A percentile compares a stretch with the other conserved stretches of the same genome.
Conservation (phyloP, 805 yeast genomes). For the Saccharomycopsis fodiens region DNA sequence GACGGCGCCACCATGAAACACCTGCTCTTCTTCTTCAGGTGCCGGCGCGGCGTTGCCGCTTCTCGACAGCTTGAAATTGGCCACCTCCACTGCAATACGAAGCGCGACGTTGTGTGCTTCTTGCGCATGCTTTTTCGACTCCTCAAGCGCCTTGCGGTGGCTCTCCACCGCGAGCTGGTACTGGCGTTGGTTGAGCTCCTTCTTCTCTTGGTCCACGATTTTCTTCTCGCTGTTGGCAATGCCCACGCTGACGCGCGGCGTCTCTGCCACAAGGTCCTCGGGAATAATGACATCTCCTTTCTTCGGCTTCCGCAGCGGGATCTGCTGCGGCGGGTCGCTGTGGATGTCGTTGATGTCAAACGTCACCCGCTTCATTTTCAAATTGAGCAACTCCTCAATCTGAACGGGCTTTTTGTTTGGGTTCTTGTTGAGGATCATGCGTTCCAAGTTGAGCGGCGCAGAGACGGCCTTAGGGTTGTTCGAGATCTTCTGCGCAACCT, state of each 20-base stretch:
- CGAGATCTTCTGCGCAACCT: slow-evolving; percentile 18
- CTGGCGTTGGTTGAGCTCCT: slow-evolving; percentile 37
- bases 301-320: slow-evolving; percentile 79
- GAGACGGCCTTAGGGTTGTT: slow-evolving; percentile 8
- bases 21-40: slow-evolving; percentile 13
- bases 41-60: slow-evolving; percentile 22
- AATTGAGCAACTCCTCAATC: slow-evolving; percentile 25
- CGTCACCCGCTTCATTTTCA: slow-evolving; percentile 53
- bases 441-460: slow-evolving; percentile 19
- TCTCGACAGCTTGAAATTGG: slow-evolving; percentile 31
- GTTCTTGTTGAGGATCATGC: slow-evolving; percentile 40
- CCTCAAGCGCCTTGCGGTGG: slow-evolving; percentile 45
- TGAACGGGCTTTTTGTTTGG: slow-evolving; percentile 33
- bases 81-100: slow-evolving; percentile 60
- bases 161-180: slow-evolving; percentile 51
- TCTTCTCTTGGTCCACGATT: slow-evolving; percentile 27
- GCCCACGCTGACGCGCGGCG: slow-evolving; percentile 60
- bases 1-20: slow-evolving; percentile 24
- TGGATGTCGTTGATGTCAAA: slow-evolving; percentile 70
- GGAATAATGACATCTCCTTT: slow-evolving; percentile 71
- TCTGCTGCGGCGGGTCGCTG: slow-evolving; percentile 88
- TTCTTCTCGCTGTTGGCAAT: slow-evolving; percentile 43
- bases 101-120: slow-evolving; percentile 72
- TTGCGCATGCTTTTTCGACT: slow-evolving; percentile 63
- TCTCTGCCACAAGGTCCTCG: slow-evolving; percentile 52